phyloP scores from a whole-genome alignment of 2,329 filamentous ascomycete genomes.

The Xylaria hypoxylon region DNA sequence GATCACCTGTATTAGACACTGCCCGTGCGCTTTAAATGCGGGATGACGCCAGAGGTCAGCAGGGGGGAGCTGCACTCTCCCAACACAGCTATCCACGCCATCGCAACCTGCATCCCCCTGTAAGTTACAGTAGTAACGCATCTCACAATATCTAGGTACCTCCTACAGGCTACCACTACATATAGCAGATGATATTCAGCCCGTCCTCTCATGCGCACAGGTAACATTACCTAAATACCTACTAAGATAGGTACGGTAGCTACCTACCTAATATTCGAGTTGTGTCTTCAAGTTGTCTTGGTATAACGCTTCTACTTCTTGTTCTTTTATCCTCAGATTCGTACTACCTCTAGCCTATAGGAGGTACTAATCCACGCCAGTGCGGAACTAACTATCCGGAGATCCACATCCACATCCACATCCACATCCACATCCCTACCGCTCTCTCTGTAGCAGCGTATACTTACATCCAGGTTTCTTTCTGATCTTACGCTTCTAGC shows the following conservation, averaged over 20 bases:
- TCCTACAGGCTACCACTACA: too few relatives aligned
- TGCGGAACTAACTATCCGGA: neutral
- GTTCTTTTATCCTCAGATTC: neutral
- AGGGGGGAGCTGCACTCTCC: neutral
- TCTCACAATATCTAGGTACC: too few relatives aligned
- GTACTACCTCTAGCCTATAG: neutral
- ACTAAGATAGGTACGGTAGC: too few relatives aligned
- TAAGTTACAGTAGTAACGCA: too few relatives aligned
- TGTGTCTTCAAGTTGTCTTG: too few relatives aligned
- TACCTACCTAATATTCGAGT: too few relatives aligned
- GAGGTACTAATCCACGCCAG: too few relatives aligned
- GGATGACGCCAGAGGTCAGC: neutral
- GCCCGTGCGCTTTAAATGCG: neutral
- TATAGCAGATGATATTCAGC: too few relatives aligned
- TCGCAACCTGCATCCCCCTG: too few relatives aligned
- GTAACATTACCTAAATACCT: too few relatives aligned
- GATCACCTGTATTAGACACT: neutral
- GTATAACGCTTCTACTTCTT: too few relatives aligned
- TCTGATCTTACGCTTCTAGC: neutral
- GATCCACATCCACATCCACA: neutral
- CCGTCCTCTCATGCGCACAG: too few relatives aligned
- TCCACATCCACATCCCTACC: neutral
- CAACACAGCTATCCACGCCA: neutral
- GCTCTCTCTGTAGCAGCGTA: neutral
- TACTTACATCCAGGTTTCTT: neutral